A percentile compares a stretch with the other conserved stretches of the same genome.
phyloP scores from a whole-genome alignment of 2,329 filamentous ascomycete genomes.

The Teratosphaeria destructans region DNA sequence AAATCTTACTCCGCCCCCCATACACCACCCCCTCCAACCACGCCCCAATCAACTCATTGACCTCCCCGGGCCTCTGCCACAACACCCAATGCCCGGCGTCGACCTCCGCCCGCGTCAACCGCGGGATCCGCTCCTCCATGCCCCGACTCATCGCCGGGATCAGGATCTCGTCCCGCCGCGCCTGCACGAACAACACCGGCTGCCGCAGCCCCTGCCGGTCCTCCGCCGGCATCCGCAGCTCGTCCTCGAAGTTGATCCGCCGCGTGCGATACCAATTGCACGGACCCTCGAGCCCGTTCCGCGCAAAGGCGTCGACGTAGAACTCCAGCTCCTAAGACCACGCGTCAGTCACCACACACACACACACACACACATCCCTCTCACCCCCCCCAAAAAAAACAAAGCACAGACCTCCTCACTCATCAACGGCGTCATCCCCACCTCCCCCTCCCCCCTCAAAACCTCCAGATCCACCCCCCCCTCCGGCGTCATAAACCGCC shows the following conservation, averaged over 20 bases:
- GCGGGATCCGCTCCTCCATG: constrained; percentile 60
- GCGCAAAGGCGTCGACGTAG: constrained; percentile 63
- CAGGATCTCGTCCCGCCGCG: constrained; percentile 60
- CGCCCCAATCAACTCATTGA: constrained; percentile 57
- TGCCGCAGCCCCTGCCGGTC: constrained; percentile 15
- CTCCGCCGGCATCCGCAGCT: constrained; percentile 32
- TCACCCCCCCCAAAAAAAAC: no score
- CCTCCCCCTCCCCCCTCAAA: constrained; percentile 34
- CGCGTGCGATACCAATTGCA: constrained; percentile 60
- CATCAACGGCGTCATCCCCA: constrained; percentile 51
- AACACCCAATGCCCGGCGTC: constrained; percentile 72
- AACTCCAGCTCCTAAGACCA: constrained; percentile 54
- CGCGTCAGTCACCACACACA: not conserved
- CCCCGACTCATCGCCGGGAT: constrained; percentile 58
- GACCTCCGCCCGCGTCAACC: constrained; percentile 57
- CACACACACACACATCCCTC: not conserved
- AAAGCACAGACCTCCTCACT: constrained; percentile 42
- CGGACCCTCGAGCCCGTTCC: constrained; percentile 65
- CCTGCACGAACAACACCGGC: constrained; percentile 65
- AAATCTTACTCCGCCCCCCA: constrained; percentile 37
- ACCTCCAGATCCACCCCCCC: constrained; percentile 56
- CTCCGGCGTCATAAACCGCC: constrained; percentile 47
- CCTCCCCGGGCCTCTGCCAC: constrained; percentile 58
- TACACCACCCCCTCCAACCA: constrained; percentile 55
- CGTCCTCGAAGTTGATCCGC: constrained; percentile 66